Conservation (phyloP, 2,329 filamentous ascomycete species). For the Xylariaceae sp. region DNA sequence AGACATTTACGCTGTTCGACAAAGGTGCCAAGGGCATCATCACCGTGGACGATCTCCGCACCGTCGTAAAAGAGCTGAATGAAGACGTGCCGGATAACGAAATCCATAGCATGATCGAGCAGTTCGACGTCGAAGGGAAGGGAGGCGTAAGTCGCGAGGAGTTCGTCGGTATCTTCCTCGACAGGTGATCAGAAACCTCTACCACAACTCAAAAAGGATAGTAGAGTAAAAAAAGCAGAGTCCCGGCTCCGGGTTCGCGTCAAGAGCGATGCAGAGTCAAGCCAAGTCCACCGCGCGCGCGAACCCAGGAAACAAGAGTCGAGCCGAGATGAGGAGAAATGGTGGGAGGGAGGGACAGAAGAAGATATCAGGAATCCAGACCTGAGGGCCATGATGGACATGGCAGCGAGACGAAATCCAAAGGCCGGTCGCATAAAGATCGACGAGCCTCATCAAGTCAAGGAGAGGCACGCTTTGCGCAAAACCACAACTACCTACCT, state of each 20-base stretch:
- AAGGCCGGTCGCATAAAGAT: not conserved
- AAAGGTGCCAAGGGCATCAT: constrained; percentile 88
- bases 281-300: not conserved
- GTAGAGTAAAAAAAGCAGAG: not conserved
- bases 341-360: not conserved
- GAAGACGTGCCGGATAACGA: constrained; percentile 92
- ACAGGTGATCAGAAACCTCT: constrained; percentile 24
- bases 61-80: constrained; percentile 84
- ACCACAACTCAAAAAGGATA: not conserved
- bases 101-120: constrained; percentile 91
- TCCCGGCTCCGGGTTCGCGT: not conserved
- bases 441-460: not conserved
- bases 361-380: not conserved
- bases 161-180: constrained; percentile 54
- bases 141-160: constrained; percentile 68
- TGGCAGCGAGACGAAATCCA: not conserved
- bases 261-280: not conserved
- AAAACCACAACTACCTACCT: not conserved
- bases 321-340: constrained; percentile 18
- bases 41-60: constrained; percentile 77
- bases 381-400: not conserved
- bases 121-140: constrained; percentile 92
- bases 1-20: constrained; percentile 92
- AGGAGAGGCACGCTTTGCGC: not conserved
- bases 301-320: constrained; percentile 16